Evolutionary conservation across 2,329 filamentous ascomycete species (phyloP), one percentile per base, ranked within the genome.

Genomic region (Penicillium sp.): DNA sequence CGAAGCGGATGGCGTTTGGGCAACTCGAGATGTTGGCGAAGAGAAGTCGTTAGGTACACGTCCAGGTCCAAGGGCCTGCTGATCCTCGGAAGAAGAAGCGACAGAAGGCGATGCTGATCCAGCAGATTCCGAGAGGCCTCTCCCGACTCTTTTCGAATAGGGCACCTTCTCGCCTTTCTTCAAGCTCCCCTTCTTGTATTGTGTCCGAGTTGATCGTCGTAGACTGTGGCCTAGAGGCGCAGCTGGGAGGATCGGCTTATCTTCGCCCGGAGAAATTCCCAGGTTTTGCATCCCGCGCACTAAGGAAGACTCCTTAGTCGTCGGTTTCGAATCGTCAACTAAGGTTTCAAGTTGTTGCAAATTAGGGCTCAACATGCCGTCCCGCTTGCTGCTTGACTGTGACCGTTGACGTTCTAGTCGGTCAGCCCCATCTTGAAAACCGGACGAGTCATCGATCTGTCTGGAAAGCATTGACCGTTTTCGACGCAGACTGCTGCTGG

Each of bases 401-500:
- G 89, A 94, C 55, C 83, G 82, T 68, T 90, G 87, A 60, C 88
- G 81, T 64, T 89, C 87, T 52, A 95, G 74, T 56, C 85, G 81
- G 54, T 95, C 92, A 15, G 90, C 88, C 18, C 90, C 92, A 74
- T 96, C 91, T 56, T 87, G 80, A 68, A 94, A 95, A 36, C 84
- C 85, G 8, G 81, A 80, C 4, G 85, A 84, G 59, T 84, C 88
- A 62, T 96, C 89, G 53, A 99, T 89, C 70, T 97, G 92, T 52
- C 88, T 84, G 6, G 93, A 97, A 5, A 99, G 79, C 89, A 95
- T 96, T 0, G 93, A 97, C 73, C 94, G 96, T 73, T 95, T 96
- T 64, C 94, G 84, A 62, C 86, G 82, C 57, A 97, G 70, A 36
- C 88, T 82, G 15, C 83, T 83, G 12, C 65, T 69, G 5, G 74